Base-by-base conservation (phyloP, 2,329 filamentous ascomycete species). In the Chaetomium sp. region DNA sequence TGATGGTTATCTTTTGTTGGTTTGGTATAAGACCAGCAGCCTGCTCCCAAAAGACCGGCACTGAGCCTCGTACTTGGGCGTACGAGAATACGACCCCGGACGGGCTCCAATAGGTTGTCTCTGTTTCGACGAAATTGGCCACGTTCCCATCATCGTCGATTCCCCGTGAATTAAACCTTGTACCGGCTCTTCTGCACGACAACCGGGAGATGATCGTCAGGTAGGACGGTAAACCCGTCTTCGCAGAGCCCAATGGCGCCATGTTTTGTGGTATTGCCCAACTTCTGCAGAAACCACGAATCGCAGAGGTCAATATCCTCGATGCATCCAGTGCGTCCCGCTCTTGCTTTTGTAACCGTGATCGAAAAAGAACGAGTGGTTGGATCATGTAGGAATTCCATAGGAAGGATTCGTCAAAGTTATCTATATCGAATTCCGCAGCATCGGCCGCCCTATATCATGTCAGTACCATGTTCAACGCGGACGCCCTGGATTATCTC, bases 321-420 rank as follows among this genome's bases (percentile, higher is more conserved):
- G 93, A 97, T 3, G 85, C 82, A 79, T 99, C 95, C n/a, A 99
- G 83, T 4, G 87, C 88, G 66, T 87, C 84, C 70, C 89, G 90
- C 71, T 97, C 92, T 61, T 86, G 84, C 6, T 86, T 85, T 66
- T 92, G 85, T 55, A 99, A 83, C 21, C 91, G 86, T 33, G 90
- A 93, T 51, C 95, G 88, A 75, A 99, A 98, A 75, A 93, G 86
- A 33, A 97, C 89, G 61, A 99, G 82, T 5, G 95, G 93, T 69
- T 90, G 89, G 72, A 99, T 97, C 93, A 99, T 97, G 78, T 96
- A 97, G 3, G 92, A 96, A 74, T 99, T 99, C 95, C 95, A 99
- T 21, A 99, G 79, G 74, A 97, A 97, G 1, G 91, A 90, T 72
- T 93, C 90, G 76, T 99, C 93, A 67, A 98, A 88, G 73, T 92